Evolutionary conservation across 2,329 filamentous ascomycete species (phyloP), one percentile per base, ranked within the genome.

Genomic region (Ophiosphaerella korrae): DNA sequence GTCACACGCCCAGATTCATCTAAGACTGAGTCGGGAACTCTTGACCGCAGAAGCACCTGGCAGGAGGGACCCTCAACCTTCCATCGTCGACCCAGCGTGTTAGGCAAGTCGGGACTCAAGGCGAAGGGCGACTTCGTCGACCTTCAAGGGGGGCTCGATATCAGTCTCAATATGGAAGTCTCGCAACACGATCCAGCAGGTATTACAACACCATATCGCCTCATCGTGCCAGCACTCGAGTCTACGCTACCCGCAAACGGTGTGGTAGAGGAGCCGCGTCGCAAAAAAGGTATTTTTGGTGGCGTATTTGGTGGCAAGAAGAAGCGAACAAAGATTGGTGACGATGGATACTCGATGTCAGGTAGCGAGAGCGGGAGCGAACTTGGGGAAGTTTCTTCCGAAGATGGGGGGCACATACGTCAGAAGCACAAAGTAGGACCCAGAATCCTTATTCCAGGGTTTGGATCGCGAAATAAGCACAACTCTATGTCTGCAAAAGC

Each of bases 121-220:
- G 68, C 67, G 21, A 58, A 64, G 23, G 58, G 66, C 33, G 60
- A 63, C n/a, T 69, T 59, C 14, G 78, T 97, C 52, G 86, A 96
- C 67, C 80, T 97, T 0, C 85, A 94, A 68, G 88, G 88, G 26
- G 92, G 91, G 0, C 78, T 99, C 8, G 92, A 97, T 59, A 87
- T 99, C 32, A 89, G 86, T 43, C 75, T 99, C 37, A 96, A 97
- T 63, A 86, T 96, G 55, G 94, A 99, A 75, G 85, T 97, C 54
- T 92, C 88, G 63, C 84, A 89, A 38, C 86, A 85, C 56, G 92
- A 99, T 63, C 93, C 94, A 0, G 83, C 89, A 0, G 95, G 94
- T 12, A 91, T 90, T 57, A 99, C 94, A 0, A 84, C 86, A 43
- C 90, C 92, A 7, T 99, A 99, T 72, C 82, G 91, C 34, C 77